Conservation (phyloP, 2,329 filamentous ascomycete genomes). For the Epichloe brachyelytri region DNA sequence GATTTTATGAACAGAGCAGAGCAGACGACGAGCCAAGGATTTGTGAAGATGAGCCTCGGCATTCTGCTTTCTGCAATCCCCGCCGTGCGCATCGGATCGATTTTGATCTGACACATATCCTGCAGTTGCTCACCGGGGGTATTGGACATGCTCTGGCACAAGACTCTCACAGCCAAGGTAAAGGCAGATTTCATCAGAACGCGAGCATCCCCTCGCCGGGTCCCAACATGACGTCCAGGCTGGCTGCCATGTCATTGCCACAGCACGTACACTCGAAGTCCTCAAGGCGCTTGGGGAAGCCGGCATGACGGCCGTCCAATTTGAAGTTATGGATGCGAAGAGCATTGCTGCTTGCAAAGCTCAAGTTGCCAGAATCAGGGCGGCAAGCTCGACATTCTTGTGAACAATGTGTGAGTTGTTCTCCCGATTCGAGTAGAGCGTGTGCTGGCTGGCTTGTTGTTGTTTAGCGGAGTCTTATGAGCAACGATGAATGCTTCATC, state of each 20-base stretch:
- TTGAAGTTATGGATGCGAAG: slow-evolving; percentile 39
- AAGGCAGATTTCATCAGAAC: background rate
- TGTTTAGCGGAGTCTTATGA: background rate
- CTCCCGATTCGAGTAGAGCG: background rate
- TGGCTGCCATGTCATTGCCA: slow-evolving; percentile 40
- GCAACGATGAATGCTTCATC: background rate
- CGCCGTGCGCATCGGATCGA: background rate
- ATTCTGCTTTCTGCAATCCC: background rate
- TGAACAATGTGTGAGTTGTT: slow-evolving; percentile 42
- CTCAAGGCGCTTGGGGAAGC: slow-evolving; percentile 31
- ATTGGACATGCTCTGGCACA: slow-evolving; percentile 42
- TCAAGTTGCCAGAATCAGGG: slow-evolving; percentile 33
- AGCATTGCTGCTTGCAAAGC: slow-evolving; percentile 37
- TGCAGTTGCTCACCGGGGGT: slow-evolving; percentile 42
- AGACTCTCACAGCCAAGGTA: slow-evolving; percentile 40
- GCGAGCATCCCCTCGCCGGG: background rate
- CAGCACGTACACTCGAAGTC: slow-evolving; percentile 37
- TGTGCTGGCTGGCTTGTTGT: background rate
- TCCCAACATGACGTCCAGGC: slow-evolving; percentile 8
- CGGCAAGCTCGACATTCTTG: slow-evolving; percentile 42
- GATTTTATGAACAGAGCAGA: background rate
- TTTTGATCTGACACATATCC: background rate
- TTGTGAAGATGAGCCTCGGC: background rate
- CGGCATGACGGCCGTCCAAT: slow-evolving; percentile 35
- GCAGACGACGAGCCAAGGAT: too few relatives aligned